Percentiles rank a stretch among this genome's conserved stretches.
Conservation (phyloP, 495 filamentous ascomycete genomes). For the Daldinia loculata region DNA sequence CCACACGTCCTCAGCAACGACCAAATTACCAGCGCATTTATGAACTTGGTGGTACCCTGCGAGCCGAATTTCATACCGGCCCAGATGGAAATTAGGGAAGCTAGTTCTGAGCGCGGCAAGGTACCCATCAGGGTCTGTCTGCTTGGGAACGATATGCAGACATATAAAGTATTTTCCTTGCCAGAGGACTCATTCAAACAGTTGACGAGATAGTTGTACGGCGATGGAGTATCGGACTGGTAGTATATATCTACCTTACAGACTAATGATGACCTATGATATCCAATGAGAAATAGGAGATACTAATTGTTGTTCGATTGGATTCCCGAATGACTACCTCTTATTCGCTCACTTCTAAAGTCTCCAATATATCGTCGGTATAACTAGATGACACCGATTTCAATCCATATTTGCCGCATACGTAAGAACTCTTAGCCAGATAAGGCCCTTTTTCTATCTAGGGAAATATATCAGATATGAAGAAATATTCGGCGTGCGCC, state of each 20-base stretch:
- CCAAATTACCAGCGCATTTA: constrained; percentile 32
- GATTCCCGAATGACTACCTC: too few relatives aligned
- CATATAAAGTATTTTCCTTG: constrained; percentile 54
- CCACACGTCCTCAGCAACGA: constrained; percentile 42
- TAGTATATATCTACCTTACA: not conserved
- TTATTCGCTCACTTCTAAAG: too few relatives aligned
- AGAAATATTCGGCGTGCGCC: too few relatives aligned
- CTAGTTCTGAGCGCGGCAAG: constrained; percentile 47
- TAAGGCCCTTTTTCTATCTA: too few relatives aligned
- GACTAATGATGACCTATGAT: not conserved
- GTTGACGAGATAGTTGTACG: not conserved
- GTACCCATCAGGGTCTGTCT: constrained; percentile 56
- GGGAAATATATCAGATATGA: too few relatives aligned
- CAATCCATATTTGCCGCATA: too few relatives aligned
- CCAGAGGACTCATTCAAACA: constrained; percentile 41
- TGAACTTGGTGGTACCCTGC: constrained; percentile 43
- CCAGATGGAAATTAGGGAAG: constrained; percentile 57
- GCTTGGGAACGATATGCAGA: constrained; percentile 52
- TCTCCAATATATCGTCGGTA: too few relatives aligned
- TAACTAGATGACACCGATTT: too few relatives aligned
- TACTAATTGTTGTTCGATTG: too few relatives aligned
- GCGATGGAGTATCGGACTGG: not conserved
- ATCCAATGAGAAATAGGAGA: too few relatives aligned
- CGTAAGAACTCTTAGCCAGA: too few relatives aligned
- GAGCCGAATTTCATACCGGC: constrained; percentile 52